Conservation (phyloP, 2,329 filamentous ascomycete genomes). For the Neofusicoccum laricinum region DNA sequence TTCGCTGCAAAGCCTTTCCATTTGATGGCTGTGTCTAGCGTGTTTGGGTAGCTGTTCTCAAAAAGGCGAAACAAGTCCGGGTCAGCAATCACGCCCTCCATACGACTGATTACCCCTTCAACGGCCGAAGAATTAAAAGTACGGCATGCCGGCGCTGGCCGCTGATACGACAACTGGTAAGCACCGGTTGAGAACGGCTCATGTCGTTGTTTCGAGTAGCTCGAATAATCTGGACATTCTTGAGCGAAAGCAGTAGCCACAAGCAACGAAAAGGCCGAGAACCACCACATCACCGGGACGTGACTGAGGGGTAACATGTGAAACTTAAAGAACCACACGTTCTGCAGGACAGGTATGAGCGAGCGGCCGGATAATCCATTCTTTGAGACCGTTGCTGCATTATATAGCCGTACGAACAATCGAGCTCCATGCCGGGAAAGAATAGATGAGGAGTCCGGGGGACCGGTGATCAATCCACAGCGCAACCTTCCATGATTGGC, state of each 20-base stretch:
- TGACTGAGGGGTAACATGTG: neutral
- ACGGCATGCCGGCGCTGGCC: slow-evolving; percentile 42
- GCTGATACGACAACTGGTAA: slow-evolving; percentile 45
- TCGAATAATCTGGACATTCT: slow-evolving; percentile 44
- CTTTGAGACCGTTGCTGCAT: neutral
- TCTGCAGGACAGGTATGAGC: neutral
- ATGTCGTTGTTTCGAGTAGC: slow-evolving; percentile 41
- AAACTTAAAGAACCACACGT: neutral
- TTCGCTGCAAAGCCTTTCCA: slow-evolving; percentile 63
- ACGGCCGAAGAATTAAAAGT: slow-evolving; percentile 46
- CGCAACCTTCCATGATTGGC: neutral
- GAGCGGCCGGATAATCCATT: neutral
- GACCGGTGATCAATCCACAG: neutral
- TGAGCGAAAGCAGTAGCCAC: neutral
- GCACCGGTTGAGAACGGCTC: slow-evolving; percentile 42
- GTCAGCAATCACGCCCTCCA: slow-evolving; percentile 41
- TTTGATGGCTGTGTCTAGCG: slow-evolving; percentile 68
- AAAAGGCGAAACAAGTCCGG: slow-evolving; percentile 68
- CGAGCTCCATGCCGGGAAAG: neutral
- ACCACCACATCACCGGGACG: neutral
- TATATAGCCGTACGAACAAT: neutral
- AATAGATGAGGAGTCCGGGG: neutral
- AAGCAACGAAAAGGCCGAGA: neutral
- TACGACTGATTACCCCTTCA: slow-evolving; percentile 37
- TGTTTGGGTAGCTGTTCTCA: slow-evolving; percentile 71